These are phyloP conservation scores for Coemansia reversa DNA, from an alignment of 192 early-diverging fungal genomes.

Conservation along the genomic window DNA sequence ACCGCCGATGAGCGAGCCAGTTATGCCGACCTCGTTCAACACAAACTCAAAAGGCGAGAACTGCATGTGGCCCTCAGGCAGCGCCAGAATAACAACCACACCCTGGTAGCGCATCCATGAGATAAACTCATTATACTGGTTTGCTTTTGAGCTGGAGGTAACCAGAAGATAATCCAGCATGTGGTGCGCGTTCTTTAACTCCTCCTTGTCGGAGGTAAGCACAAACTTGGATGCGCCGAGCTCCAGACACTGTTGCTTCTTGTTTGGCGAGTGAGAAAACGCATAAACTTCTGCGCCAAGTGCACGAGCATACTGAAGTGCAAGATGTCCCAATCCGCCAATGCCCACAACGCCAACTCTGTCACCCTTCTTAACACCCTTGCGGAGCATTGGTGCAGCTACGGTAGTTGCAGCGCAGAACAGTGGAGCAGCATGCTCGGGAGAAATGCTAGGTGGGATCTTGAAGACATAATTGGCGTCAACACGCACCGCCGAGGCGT, in stretches of 20 bases:
- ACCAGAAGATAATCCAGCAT: conserved; percentile 42
- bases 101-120: conserved; percentile 59
- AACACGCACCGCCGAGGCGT: conserved; percentile 64
- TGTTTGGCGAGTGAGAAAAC: conserved; percentile 60
- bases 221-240: conserved; percentile 63
- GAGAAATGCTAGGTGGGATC: conserved; percentile 56
- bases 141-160: conserved; percentile 28
- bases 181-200: conserved; percentile 17
- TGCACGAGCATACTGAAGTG: conserved; percentile 62
- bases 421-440: conserved; percentile 66
- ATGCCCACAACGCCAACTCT: conserved; percentile 75
- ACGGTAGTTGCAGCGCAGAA: conserved; percentile 83
- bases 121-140: conserved; percentile 54
- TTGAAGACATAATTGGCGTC: conserved; percentile 65
- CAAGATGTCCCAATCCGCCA: conserved; percentile 77
- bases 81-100: conserved; percentile 63
- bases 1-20: conserved; percentile 69
- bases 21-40: conserved; percentile 52
- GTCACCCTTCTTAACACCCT: conserved; percentile 61
- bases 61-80: conserved; percentile 59
- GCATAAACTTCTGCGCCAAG: conserved; percentile 55
- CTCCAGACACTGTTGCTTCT: conserved; percentile 54
- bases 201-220: conserved; percentile 29
- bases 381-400: conserved; percentile 65
- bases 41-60: conserved; percentile 54